phyloP scores from a whole-genome alignment of 345 rosid genomes.

The Populus ilicifolia region DNA sequence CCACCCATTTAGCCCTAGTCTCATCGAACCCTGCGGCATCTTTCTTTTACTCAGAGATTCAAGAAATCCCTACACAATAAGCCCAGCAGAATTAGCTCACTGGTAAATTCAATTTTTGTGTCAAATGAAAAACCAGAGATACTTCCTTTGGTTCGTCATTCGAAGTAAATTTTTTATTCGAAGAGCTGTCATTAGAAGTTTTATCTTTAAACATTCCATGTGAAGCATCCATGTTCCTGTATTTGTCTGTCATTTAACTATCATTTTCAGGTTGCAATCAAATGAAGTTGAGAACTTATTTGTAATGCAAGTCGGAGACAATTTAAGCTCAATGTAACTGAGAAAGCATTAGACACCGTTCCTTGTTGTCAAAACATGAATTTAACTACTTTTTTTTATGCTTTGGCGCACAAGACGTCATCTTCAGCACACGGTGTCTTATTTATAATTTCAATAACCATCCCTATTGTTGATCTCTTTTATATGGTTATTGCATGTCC shows the following conservation, averaged over 20 bases:
- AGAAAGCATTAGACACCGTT: background rate
- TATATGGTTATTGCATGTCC: background rate
- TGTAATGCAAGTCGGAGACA: background rate
- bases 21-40: background rate
- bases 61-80: background rate
- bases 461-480: background rate
- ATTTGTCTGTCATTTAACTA: background rate
- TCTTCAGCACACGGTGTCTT: background rate
- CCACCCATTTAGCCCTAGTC: background rate
- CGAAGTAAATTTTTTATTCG: too few species aligned
- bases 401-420: background rate
- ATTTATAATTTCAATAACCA: background rate
- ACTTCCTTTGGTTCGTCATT: background rate
- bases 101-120: background rate
- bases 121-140: background rate
- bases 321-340: background rate
- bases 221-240: background rate
- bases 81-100: too few species aligned
- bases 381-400: background rate
- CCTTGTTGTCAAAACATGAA: background rate
- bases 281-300: too few species aligned
- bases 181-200: background rate
- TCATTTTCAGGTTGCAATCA: too few species aligned
- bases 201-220: background rate
- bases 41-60: background rate